A percentile compares a stretch with the other conserved stretches of the same genome.
phyloP scores from a whole-genome alignment of 2,329 filamentous ascomycete genomes.

The Fusarium nanum region DNA sequence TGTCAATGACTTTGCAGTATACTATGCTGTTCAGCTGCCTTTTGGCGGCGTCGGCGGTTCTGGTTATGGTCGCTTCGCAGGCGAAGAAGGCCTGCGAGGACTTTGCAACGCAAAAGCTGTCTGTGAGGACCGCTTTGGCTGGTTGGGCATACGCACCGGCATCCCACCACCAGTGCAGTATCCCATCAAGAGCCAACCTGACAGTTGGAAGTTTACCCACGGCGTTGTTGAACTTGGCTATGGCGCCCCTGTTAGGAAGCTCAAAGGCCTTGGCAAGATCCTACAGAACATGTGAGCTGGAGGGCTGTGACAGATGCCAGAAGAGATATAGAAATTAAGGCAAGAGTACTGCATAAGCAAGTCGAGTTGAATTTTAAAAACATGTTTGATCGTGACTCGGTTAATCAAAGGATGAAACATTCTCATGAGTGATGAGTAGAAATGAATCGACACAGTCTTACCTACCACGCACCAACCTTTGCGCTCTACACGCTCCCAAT shows the following conservation, averaged over 20 bases:
- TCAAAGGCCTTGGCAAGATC: constrained; percentile 55
- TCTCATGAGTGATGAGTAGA: constrained; percentile 14
- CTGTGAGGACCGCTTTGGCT: constrained; percentile 77
- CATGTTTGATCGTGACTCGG: neutral
- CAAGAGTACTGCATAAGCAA: neutral
- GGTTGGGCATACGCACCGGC: constrained; percentile 74
- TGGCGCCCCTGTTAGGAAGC: constrained; percentile 55
- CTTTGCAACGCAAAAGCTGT: constrained; percentile 91
- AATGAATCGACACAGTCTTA: neutral
- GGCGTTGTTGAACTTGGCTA: constrained; percentile 73
- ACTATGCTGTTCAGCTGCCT: constrained; percentile 92
- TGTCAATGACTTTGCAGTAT: constrained; percentile 94
- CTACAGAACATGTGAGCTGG: constrained; percentile 55
- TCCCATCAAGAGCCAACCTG: constrained; percentile 74
- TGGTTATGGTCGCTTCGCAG: constrained; percentile 93
- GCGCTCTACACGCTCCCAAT: neutral
- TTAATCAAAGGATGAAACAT: neutral
- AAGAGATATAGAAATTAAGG: neutral
- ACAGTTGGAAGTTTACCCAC: constrained; percentile 73
- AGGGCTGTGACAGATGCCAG: neutral
- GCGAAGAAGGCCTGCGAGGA: constrained; percentile 84
- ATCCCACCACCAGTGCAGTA: constrained; percentile 87
- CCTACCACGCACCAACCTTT: neutral
- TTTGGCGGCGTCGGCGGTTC: constrained; percentile 93
- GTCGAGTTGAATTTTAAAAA: neutral